Evolutionary conservation across 2,329 filamentous ascomycete genomes (phyloP).

Genomic region (Pyricularia grisea): DNA sequence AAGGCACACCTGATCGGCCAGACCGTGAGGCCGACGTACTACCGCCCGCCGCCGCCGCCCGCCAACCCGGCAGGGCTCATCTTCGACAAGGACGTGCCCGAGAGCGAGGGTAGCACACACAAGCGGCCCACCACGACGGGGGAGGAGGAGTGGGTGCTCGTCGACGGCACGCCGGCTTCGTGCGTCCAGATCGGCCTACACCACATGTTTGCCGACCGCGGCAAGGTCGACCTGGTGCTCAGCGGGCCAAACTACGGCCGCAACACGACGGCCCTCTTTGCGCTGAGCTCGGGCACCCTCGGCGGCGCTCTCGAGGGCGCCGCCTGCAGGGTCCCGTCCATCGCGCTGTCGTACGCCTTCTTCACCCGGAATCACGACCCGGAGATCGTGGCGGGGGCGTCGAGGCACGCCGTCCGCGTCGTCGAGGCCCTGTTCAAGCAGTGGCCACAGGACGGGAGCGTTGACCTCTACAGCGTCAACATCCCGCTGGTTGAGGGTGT

Average conservation of each 20-base stretch:
- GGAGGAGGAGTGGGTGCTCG: slow-evolving; percentile 70
- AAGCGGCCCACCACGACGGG: slow-evolving; percentile 35
- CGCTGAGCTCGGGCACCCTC: slow-evolving; percentile 67
- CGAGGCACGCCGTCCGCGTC: slow-evolving; percentile 62
- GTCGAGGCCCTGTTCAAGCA: slow-evolving; percentile 70
- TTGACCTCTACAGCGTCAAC: slow-evolving; percentile 87
- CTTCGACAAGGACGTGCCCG: slow-evolving; percentile 28
- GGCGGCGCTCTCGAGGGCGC: slow-evolving; percentile 72
- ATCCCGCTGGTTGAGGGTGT: slow-evolving; percentile 76
- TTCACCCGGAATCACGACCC: slow-evolving; percentile 78
- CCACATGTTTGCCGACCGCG: slow-evolving; percentile 66
- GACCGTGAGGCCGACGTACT: slow-evolving; percentile 76
- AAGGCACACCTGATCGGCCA: slow-evolving; percentile 95
- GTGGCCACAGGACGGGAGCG: slow-evolving; percentile 56
- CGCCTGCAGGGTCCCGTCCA: slow-evolving; percentile 57
- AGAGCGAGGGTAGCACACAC: slow-evolving; percentile 56
- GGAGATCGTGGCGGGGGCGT: slow-evolving; percentile 68
- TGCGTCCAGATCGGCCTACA: slow-evolving; percentile 76
- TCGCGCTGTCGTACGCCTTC: slow-evolving; percentile 88
- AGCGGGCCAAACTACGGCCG: slow-evolving; percentile 77
- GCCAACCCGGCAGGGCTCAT: slow-evolving; percentile 24
- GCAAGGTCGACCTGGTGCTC: slow-evolving; percentile 66
- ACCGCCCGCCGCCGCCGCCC: slow-evolving; percentile 43
- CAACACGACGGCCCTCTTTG: slow-evolving; percentile 74
- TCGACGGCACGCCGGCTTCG: slow-evolving; percentile 72